These are phyloP conservation scores for Blastobotrys peoriensis DNA, from an alignment of 805 yeast genomes.

Conservation along the genomic window DNA sequence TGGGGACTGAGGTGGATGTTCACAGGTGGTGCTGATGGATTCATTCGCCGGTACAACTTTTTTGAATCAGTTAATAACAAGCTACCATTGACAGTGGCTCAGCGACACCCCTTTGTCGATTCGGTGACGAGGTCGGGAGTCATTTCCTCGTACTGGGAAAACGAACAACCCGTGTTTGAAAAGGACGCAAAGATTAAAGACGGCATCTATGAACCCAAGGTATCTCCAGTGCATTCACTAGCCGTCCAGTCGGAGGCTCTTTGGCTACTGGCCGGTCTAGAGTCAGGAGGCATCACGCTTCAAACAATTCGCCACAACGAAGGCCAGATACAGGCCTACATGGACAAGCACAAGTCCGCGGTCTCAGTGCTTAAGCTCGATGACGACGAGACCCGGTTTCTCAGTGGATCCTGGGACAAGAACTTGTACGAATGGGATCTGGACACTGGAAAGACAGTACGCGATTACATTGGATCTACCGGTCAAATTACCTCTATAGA, in stretches of 20 bases:
- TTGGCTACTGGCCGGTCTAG: constrained; percentile 80
- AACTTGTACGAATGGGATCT: constrained; percentile 79
- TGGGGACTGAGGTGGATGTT: constrained; percentile 80
- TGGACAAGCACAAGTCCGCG: constrained; percentile 63
- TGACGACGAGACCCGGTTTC: constrained; percentile 51
- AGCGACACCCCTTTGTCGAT: constrained; percentile 82
- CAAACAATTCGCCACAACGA: constrained; percentile 80
- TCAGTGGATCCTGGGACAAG: constrained; percentile 92
- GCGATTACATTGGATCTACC: constrained; percentile 48
- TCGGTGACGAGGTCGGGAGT: constrained; percentile 81
- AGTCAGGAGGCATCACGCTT: constrained; percentile 73
- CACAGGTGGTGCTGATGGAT: constrained; percentile 96
- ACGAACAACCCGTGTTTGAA: constrained; percentile 73
- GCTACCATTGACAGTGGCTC: constrained; percentile 82
- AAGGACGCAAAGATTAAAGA: constrained; percentile 36
- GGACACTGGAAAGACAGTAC: constrained; percentile 53
- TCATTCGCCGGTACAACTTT: constrained; percentile 83
- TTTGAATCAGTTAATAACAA: constrained; percentile 81
- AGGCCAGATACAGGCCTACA: constrained; percentile 74
- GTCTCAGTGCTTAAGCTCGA: constrained; percentile 68
- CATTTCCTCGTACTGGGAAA: constrained; percentile 85
- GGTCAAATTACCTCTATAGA: constrained; percentile 79
- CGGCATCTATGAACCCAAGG: constrained; percentile 33
- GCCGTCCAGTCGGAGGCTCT: constrained; percentile 77
- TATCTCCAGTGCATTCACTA: constrained; percentile 82